phyloP scores from a whole-genome alignment of 176 grass and related monocot species.

The Triticum timopheevii region DNA sequence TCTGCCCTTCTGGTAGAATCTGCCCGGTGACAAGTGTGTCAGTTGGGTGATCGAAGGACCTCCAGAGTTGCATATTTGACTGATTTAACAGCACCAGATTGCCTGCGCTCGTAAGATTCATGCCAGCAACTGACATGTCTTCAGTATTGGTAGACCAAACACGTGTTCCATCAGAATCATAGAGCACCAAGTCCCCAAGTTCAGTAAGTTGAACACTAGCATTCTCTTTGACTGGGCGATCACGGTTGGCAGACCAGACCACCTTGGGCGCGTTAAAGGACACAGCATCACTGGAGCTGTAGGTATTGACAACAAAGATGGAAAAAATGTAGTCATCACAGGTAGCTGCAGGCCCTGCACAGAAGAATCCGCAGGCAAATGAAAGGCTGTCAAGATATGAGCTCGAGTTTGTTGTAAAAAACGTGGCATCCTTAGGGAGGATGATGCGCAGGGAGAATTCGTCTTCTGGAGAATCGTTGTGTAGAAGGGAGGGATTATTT shows the following conservation, averaged over 20 bases:
- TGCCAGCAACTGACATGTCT: conserved; percentile 1
- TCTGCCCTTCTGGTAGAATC: conserved; percentile 1
- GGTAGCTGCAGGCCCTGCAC: neutral
- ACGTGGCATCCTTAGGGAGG: neutral
- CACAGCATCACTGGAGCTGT: neutral
- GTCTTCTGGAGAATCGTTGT: neutral
- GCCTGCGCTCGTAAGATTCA: conserved; percentile 18
- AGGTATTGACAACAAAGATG: neutral
- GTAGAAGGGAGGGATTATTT: conserved; percentile 20
- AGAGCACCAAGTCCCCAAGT: conserved; percentile 1
- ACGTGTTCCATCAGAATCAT: conserved; percentile 26
- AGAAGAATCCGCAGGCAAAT: conserved; percentile 53
- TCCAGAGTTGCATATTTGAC: conserved; percentile 9
- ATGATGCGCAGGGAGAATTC: conserved; percentile 5
- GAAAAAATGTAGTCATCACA: conserved; percentile 19
- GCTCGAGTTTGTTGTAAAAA: too few relatives aligned
- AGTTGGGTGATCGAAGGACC: conserved; percentile 55
- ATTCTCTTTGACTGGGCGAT: conserved; percentile 41
- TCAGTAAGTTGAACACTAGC: conserved; percentile 29
- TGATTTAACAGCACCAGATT: conserved; percentile 47
- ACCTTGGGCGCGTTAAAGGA: neutral
- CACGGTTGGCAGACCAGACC: conserved; percentile 47
- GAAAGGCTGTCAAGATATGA: neutral
- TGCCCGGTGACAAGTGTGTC: conserved; percentile 43
- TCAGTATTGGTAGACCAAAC: conserved; percentile 40